phyloP scores from a whole-genome alignment of 805 yeast species.

The Candida caryicola region DNA sequence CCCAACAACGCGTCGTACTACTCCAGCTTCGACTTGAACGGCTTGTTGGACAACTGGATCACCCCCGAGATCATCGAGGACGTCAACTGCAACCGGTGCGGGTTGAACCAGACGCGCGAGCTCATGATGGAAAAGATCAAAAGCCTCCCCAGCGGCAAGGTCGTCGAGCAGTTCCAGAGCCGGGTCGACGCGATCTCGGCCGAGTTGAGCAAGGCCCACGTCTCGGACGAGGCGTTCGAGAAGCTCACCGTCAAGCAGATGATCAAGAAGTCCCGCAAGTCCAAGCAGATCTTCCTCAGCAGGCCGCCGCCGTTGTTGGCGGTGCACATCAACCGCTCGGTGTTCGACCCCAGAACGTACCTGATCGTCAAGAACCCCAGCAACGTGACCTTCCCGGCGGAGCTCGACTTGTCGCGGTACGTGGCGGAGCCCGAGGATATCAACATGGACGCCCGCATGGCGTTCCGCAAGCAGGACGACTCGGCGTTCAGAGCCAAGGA shows the following conservation, averaged over 20 bases:
- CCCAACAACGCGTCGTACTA: conserved; percentile 47
- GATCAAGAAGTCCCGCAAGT: conserved; percentile 72
- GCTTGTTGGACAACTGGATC: conserved; percentile 62
- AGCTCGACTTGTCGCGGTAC: conserved; percentile 64
- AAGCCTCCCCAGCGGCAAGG: conserved; percentile 33
- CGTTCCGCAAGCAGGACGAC: conserved; percentile 65
- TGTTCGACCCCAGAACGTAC: conserved; percentile 83
- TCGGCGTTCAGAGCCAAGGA: conserved; percentile 1
- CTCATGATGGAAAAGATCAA: conserved; percentile 43
- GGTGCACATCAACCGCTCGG: conserved; percentile 89
- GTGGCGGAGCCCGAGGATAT: conserved; percentile 67
- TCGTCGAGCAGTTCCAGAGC: conserved; percentile 25
- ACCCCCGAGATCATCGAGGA: conserved; percentile 85
- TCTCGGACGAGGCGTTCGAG: conserved; percentile 77
- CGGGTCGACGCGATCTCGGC: conserved; percentile 30
- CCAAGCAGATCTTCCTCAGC: conserved; percentile 76
- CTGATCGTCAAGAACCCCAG: conserved; percentile 82
- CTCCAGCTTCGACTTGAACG: conserved; percentile 40
- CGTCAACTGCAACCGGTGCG: conserved; percentile 93
- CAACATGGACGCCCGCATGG: conserved; percentile 74
- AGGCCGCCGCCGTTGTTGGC: conserved; percentile 82
- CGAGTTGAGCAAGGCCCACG: conserved; percentile 63
- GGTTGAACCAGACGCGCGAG: conserved; percentile 58
- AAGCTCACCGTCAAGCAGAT: conserved; percentile 70
- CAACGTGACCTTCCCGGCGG: conserved; percentile 70